phyloP scores from a whole-genome alignment of 768 basidiomycete species.

The Mycena epipterygia region DNA sequence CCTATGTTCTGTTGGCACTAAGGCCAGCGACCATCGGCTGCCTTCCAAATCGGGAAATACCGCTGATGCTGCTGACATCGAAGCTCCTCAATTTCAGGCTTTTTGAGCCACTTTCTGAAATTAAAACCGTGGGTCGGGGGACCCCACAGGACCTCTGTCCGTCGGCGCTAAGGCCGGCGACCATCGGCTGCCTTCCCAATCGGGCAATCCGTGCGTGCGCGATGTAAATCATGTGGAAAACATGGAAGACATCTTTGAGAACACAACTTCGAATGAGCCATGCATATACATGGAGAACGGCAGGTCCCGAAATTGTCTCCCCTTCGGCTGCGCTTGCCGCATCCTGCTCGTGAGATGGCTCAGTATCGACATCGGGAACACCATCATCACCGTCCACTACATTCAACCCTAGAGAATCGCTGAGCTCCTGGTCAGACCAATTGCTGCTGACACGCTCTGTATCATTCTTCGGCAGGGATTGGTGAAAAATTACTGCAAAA shows the following conservation, averaged over 20 bases:
- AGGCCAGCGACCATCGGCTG: no score
- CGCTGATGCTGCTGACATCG: no score
- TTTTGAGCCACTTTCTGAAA: no score
- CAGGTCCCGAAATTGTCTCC: neutral
- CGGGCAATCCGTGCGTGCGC: slow-evolving; percentile 21
- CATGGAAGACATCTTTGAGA: slow-evolving; percentile 33
- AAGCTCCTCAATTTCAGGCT: no score
- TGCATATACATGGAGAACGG: neutral
- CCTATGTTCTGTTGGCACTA: no score
- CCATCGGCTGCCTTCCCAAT: no score
- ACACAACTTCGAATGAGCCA: slow-evolving; percentile 25
- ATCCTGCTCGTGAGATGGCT: neutral
- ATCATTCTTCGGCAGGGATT: slow-evolving; percentile 18
- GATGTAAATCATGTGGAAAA: slow-evolving; percentile 36
- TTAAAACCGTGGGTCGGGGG: no score
- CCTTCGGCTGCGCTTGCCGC: neutral
- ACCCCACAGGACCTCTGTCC: no score
- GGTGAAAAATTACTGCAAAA: slow-evolving; percentile 10
- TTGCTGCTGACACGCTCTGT: slow-evolving; percentile 23
- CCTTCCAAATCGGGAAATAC: no score
- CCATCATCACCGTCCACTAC: slow-evolving; percentile 20
- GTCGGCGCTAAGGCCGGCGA: no score
- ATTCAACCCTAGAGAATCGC: slow-evolving; percentile 6
- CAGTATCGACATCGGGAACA: slow-evolving; percentile 9
- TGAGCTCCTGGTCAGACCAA: slow-evolving; percentile 22